These are phyloP conservation scores for Kodamaea fukazawae DNA, from an alignment of 805 yeast species.

Conservation along the genomic window DNA sequence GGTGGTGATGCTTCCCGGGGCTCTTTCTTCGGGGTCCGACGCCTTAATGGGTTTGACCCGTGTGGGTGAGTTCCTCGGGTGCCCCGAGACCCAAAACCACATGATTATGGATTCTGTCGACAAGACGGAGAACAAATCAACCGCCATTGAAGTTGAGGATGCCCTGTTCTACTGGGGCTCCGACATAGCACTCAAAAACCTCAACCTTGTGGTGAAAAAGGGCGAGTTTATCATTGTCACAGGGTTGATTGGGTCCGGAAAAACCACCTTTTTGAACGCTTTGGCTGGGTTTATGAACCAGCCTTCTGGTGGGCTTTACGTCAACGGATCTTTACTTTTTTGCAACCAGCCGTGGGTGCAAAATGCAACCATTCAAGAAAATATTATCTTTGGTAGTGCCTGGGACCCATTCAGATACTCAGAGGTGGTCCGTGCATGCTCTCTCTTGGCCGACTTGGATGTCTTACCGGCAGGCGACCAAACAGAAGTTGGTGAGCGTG, in stretches of 20 bases:
- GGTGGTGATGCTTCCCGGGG: slow-evolving; percentile 67
- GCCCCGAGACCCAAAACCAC: slow-evolving; percentile 40
- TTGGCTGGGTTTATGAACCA: slow-evolving; percentile 68
- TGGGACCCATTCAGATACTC: slow-evolving; percentile 51
- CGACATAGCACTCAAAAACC: slow-evolving; percentile 28
- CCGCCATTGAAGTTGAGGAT: slow-evolving; percentile 48
- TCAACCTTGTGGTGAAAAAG: slow-evolving; percentile 52
- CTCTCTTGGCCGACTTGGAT: slow-evolving; percentile 60
- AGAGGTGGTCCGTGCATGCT: slow-evolving; percentile 59
- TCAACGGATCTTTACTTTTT: slow-evolving; percentile 52
- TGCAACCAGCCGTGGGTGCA: slow-evolving; percentile 81
- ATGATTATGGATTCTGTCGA: slow-evolving; percentile 22
- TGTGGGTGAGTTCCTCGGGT: slow-evolving; percentile 50
- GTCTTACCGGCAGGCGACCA: slow-evolving; percentile 69
- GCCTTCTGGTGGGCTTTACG: slow-evolving; percentile 47
- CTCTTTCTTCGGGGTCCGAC: slow-evolving; percentile 66
- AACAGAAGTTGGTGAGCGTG: slow-evolving; percentile 83
- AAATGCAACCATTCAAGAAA: slow-evolving; percentile 72
- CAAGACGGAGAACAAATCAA: slow-evolving; percentile 26
- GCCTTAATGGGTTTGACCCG: slow-evolving; percentile 61
- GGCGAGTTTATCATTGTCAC: slow-evolving; percentile 75
- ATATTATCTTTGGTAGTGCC: slow-evolving; percentile 64
- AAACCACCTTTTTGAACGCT: slow-evolving; percentile 68
- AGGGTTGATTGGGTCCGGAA: slow-evolving; percentile 82
- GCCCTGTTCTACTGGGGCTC: slow-evolving; percentile 69